A percentile compares a stretch with the other conserved stretches of the same genome.
Conservation (phyloP, 441 rosid species). For the Gossypium trilobum region DNA sequence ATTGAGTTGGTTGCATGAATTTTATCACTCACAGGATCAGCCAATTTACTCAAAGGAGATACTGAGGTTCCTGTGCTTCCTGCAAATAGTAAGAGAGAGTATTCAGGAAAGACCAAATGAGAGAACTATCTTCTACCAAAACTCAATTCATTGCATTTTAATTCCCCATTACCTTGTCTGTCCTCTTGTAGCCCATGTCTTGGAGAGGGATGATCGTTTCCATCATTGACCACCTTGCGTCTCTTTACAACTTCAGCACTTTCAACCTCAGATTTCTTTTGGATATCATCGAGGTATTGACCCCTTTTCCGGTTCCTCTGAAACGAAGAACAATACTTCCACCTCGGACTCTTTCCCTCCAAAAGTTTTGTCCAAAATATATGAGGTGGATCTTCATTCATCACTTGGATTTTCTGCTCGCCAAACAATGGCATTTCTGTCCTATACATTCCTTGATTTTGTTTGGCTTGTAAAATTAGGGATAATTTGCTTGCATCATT, state of each 20-base stretch:
- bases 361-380: conserved; percentile 64
- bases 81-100: conserved; percentile 16
- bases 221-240: conserved; percentile 40
- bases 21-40: conserved; percentile 13
- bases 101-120: neutral
- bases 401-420: conserved; percentile 41
- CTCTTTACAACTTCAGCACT: conserved; percentile 39
- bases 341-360: conserved; percentile 45
- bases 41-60: conserved; percentile 18
- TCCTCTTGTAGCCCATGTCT: conserved; percentile 17
- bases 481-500: conserved; percentile 26
- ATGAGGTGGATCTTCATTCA: conserved; percentile 46
- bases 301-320: conserved; percentile 66
- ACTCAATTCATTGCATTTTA: neutral
- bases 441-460: conserved; percentile 42
- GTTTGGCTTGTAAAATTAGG: conserved; percentile 48
- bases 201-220: conserved; percentile 19
- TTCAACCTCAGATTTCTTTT: conserved; percentile 22
- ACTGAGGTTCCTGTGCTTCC: conserved; percentile 25
- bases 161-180: conserved; percentile 34
- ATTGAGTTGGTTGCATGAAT: conserved; percentile 15
- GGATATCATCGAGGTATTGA: conserved; percentile 26
- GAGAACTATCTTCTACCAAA: neutral
- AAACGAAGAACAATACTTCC: conserved; percentile 50
- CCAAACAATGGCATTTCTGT: conserved; percentile 45